These are phyloP conservation scores for Porodaedalea pini DNA, from an alignment of 1,284 basidiomycete species.

Conservation along the genomic window DNA sequence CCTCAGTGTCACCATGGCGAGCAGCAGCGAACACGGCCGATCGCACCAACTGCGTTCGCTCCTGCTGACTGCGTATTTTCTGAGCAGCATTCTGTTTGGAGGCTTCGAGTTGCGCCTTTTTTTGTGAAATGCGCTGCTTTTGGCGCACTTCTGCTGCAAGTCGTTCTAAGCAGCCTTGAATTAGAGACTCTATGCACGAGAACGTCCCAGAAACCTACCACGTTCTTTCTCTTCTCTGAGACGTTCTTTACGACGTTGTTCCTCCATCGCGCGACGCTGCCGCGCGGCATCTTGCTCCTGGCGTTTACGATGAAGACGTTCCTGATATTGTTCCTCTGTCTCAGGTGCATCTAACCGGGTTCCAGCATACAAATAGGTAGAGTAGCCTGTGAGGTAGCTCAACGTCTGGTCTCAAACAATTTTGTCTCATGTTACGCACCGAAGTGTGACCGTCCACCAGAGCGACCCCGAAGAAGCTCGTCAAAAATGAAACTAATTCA, in stretches of 20 bases:
- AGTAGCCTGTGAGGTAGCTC: slow-evolving; percentile 14
- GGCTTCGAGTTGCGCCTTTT: slow-evolving; percentile 51
- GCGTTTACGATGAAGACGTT: slow-evolving; percentile 44
- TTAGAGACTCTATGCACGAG: slow-evolving; percentile 14
- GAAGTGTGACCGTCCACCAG: background rate
- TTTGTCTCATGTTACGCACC: background rate
- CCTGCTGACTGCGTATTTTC: slow-evolving; percentile 41
- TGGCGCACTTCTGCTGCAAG: slow-evolving; percentile 54
- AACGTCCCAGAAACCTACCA: slow-evolving; percentile 36
- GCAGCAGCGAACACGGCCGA: slow-evolving; percentile 62
- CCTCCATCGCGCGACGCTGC: slow-evolving; percentile 45
- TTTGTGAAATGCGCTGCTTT: slow-evolving; percentile 48
- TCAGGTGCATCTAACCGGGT: slow-evolving; percentile 32
- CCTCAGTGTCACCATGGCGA: slow-evolving; percentile 45
- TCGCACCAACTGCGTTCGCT: slow-evolving; percentile 50
- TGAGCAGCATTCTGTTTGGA: slow-evolving; percentile 50
- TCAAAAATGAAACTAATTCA: slow-evolving; percentile 44
- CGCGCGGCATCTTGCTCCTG: slow-evolving; percentile 54
- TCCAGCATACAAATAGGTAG: slow-evolving; percentile 4
- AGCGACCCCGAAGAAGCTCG: slow-evolving; percentile 30
- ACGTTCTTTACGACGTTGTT: slow-evolving; percentile 42
- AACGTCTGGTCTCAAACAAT: slow-evolving; percentile 9
- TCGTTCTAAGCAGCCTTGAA: slow-evolving; percentile 36
- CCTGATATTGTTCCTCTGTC: slow-evolving; percentile 46
- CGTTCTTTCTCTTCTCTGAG: slow-evolving; percentile 48